Percentiles rank a stretch among this genome's conserved stretches.
Evolutionary conservation across 306 rosid species (phyloP).

Genomic region (Rosa rugosa): DNA sequence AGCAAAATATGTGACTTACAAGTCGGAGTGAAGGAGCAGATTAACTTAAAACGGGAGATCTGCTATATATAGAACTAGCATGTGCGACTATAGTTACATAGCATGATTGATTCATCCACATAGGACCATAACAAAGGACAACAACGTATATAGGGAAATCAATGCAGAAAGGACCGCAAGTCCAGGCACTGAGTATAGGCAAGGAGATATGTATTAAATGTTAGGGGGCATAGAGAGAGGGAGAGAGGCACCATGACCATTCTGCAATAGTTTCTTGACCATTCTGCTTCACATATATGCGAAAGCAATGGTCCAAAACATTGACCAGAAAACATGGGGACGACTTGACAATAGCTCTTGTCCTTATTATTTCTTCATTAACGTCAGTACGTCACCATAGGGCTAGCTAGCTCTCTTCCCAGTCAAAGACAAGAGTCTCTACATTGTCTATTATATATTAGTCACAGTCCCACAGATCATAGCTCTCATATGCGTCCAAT

Average conservation of each 20-base stretch:
- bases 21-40: too few relatives aligned
- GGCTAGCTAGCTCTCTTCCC: not conserved
- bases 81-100: not conserved
- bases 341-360: slow-evolving; percentile 12
- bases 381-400: slow-evolving; percentile 5
- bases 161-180: slow-evolving; percentile 29
- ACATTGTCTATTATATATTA: not conserved
- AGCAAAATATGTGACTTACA: too few relatives aligned
- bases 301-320: slow-evolving; percentile 23
- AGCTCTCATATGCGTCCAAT: not conserved
- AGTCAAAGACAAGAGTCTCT: slow-evolving; percentile 14
- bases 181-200: slow-evolving; percentile 20
- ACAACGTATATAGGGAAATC: slow-evolving; percentile 7
- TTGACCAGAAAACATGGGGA: slow-evolving; percentile 49
- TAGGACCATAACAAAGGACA: not conserved
- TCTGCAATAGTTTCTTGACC: slow-evolving; percentile 36
- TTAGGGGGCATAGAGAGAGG: slow-evolving; percentile 1
- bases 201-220: slow-evolving; percentile 30
- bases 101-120: not conserved
- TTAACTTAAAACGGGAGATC: not conserved
- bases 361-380: slow-evolving; percentile 14
- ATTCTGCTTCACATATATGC: slow-evolving; percentile 22
- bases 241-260: slow-evolving; percentile 9
- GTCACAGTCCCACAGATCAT: not conserved
- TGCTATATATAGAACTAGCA: not conserved